Evolutionary conservation across 2,329 filamentous ascomycete genomes (phyloP).

Genomic region (Venturiaceae sp.): DNA sequence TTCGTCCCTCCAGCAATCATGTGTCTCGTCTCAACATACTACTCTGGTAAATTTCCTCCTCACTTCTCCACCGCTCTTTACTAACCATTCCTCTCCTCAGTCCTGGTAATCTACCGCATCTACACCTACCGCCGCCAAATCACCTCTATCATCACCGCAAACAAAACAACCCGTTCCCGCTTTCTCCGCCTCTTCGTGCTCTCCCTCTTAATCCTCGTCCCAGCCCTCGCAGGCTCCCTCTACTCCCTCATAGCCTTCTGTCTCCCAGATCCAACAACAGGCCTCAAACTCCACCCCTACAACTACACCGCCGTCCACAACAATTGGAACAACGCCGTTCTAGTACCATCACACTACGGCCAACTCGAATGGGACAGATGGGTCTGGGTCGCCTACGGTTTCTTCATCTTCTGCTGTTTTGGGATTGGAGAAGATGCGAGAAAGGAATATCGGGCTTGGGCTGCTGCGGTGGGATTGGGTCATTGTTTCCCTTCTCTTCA

Average conservation of each 20-base stretch:
- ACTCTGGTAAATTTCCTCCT: slow-evolving; percentile 40
- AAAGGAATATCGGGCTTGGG: slow-evolving; percentile 40
- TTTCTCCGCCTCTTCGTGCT: slow-evolving; percentile 54
- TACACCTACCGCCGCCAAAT: slow-evolving; percentile 51
- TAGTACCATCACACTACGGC: slow-evolving; percentile 36
- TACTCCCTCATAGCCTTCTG: not conserved
- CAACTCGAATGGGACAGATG: slow-evolving; percentile 45
- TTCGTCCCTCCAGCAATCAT: slow-evolving; percentile 48
- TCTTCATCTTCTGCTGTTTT: slow-evolving; percentile 53
- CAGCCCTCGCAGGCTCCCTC: not conserved
- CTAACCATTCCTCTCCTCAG: slow-evolving; percentile 26
- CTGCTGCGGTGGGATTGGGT: slow-evolving; percentile 30
- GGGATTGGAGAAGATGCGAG: slow-evolving; percentile 53
- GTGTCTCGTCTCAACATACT: slow-evolving; percentile 42
- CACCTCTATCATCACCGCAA: slow-evolving; percentile 41
- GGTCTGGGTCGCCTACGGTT: slow-evolving; percentile 43
- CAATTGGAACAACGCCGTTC: slow-evolving; percentile 37
- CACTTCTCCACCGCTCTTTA: slow-evolving; percentile 10
- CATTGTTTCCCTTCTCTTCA: not conserved
- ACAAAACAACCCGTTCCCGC: slow-evolving; percentile 46
- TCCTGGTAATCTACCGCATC: slow-evolving; percentile 50
- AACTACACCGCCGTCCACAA: slow-evolving; percentile 46
- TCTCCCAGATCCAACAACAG: not conserved
- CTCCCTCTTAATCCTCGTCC: slow-evolving; percentile 40
- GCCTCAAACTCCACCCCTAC: slow-evolving; percentile 27